Evolutionary conservation across 805 yeast genomes (phyloP), one percentile per base, ranked within the genome.

Genomic region (Nakazawaea ishiwadae): DNA sequence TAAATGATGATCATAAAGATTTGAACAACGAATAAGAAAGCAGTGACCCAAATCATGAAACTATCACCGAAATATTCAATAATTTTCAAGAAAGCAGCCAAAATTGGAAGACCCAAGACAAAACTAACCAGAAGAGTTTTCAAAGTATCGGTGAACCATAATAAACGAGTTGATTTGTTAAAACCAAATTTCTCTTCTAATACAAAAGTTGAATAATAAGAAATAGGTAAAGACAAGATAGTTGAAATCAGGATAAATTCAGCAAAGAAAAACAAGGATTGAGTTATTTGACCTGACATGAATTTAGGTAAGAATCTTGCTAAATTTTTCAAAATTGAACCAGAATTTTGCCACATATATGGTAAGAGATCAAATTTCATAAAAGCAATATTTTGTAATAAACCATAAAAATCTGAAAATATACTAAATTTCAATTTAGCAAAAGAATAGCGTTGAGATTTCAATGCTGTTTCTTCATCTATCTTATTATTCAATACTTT

Each of bases 181-280:
- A 93, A 93, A 1, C 99, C 99, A 54, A 73, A 91, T 62, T 78
- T 78, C 59, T 91, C 96, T 64, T 93, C 99, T 51, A 93, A 70
- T 12, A 89, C 90, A 66, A 93, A 93, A 52, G 84, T 83, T 44
- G 75, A 68, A 63, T 89, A 90, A 59, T 84, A 80, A 8, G 80
- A 69, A 17, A 81, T 56, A 3, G 99, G 99, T 41, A 84, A 58
- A 3, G 76, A 68, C 23, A 79, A 44, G 2, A 87, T 38, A 2
- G 81, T 66, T 7, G 81, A 67, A 34, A 80, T 45, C 18, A 68
- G 40, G 24, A 78, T 65, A 52, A 77, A 66, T 19, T 70, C 68
- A 32, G 77, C 65, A 51, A 79, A 61, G 54, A 86, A 81, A 46
- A 79, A 73, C 42, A 89, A 64, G 29, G 95, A 81, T 51, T 84